Evolutionary conservation across 1,139 yeast species (phyloP).

Genomic region (Yamadazyma atmosphaerica): DNA sequence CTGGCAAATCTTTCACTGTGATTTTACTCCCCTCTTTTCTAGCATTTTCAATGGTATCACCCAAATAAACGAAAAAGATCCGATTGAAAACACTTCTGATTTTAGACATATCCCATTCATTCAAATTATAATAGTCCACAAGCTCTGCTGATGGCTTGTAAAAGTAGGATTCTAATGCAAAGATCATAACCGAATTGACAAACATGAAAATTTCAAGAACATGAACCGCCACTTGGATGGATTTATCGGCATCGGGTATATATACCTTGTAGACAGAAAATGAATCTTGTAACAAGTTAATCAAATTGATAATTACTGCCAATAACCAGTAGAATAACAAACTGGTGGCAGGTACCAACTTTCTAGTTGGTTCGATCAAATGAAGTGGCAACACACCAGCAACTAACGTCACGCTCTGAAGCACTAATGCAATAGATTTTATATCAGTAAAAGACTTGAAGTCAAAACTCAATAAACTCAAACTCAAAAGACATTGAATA

Average conservation of each 20-base stretch:
- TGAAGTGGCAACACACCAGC: slow-evolving; percentile 31
- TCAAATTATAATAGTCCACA: slow-evolving; percentile 34
- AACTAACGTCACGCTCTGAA: slow-evolving; percentile 15
- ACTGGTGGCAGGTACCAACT: slow-evolving; percentile 26
- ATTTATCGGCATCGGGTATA: slow-evolving; percentile 16
- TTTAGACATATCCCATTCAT: slow-evolving; percentile 28
- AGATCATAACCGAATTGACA: slow-evolving; percentile 33
- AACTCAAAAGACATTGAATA: slow-evolving; percentile 21
- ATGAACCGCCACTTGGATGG: slow-evolving; percentile 14
- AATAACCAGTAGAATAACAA: slow-evolving; percentile 34
- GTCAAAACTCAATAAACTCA: slow-evolving; percentile 19
- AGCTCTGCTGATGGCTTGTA: slow-evolving; percentile 50
- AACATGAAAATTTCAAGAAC: slow-evolving; percentile 20
- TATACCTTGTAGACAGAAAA: slow-evolving; percentile 29
- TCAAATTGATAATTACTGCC: slow-evolving; percentile 17
- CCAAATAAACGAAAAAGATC: slow-evolving; percentile 24
- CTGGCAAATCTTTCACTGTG: slow-evolving; percentile 25
- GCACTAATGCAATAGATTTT: slow-evolving; percentile 9
- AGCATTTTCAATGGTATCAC: slow-evolving; percentile 22
- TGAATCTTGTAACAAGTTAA: slow-evolving; percentile 29
- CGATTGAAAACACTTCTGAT: slow-evolving; percentile 25
- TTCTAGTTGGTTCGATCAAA: slow-evolving; percentile 31
- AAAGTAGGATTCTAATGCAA: slow-evolving; percentile 33
- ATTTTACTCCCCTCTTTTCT: slow-evolving; percentile 20
- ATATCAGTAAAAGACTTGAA: slow-evolving; percentile 8